phyloP scores from a whole-genome alignment of 2,329 filamentous ascomycete species.

The Penicillium sp. region DNA sequence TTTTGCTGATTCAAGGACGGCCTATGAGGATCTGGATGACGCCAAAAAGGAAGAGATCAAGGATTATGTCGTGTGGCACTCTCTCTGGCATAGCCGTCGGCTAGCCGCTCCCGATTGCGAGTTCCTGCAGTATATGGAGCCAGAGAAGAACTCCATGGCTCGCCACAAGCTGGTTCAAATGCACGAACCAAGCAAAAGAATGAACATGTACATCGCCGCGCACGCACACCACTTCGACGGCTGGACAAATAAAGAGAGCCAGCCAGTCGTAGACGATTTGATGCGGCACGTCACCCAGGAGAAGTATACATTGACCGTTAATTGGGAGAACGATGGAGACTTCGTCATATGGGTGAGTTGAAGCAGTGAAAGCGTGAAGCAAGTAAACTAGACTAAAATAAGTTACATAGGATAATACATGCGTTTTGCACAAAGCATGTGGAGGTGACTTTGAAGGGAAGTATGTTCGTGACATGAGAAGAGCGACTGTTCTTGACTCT shows the following conservation, averaged over 20 bases:
- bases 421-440: constrained; percentile 52
- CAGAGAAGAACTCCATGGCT: constrained; percentile 32
- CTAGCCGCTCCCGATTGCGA: constrained; percentile 47
- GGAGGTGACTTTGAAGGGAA: constrained; percentile 48
- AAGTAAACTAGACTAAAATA: too few species aligned
- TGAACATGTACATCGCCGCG: constrained; percentile 52
- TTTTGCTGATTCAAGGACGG: constrained; percentile 52
- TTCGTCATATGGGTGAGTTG: constrained; percentile 58
- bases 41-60: constrained; percentile 35
- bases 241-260: constrained; percentile 30
- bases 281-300: constrained; percentile 46
- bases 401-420: too few species aligned
- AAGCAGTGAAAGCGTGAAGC: too few species aligned
- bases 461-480: constrained; percentile 51
- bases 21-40: constrained; percentile 45
- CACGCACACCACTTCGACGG: constrained; percentile 53
- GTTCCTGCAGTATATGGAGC: constrained; percentile 46
- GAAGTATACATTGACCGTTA: constrained; percentile 45
- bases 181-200: constrained; percentile 49
- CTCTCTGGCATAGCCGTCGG: constrained; percentile 51
- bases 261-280: constrained; percentile 31
- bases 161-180: constrained; percentile 49
- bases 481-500: constrained; percentile 46
- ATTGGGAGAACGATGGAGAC: constrained; percentile 50
- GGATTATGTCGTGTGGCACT: constrained; percentile 48